phyloP scores from a whole-genome alignment of 805 yeast genomes.

The Candida parachauliodes region DNA sequence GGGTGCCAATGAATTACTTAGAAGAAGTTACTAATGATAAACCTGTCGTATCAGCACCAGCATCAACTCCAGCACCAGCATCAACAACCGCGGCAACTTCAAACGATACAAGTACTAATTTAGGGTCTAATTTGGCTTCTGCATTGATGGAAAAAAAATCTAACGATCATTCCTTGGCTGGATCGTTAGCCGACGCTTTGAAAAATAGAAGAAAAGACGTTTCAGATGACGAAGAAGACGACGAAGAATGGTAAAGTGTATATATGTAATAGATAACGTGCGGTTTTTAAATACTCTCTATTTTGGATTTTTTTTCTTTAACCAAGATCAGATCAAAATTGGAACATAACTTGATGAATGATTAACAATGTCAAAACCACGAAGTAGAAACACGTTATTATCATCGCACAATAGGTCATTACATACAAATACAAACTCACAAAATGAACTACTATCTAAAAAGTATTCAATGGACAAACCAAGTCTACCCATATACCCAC shows the following conservation, averaged over 20 bases:
- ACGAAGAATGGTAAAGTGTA: constrained; percentile 39
- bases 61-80: constrained; percentile 10
- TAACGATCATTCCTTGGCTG: constrained; percentile 63
- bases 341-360: too few relatives aligned
- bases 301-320: too few relatives aligned
- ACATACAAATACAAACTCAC: constrained; percentile 16
- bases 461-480: constrained; percentile 37
- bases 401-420: constrained; percentile 20
- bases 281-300: too few relatives aligned
- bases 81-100: constrained; percentile 14
- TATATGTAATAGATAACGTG: background rate
- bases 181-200: constrained; percentile 86
- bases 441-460: constrained; percentile 33
- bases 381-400: constrained; percentile 26
- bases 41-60: constrained; percentile 33
- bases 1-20: constrained; percentile 97
- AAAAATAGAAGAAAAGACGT: constrained; percentile 68
- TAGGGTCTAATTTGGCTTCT: constrained; percentile 61
- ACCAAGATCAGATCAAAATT: background rate
- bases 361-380: constrained; percentile 30
- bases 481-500: constrained; percentile 28
- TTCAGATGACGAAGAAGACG: constrained; percentile 66
- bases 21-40: constrained; percentile 35
- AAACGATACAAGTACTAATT: constrained; percentile 7
- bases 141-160: constrained; percentile 63